A percentile compares a stretch with the other conserved stretches of the same genome.
phyloP scores from a whole-genome alignment of 345 rosid species.

The Lepidium sativum region DNA sequence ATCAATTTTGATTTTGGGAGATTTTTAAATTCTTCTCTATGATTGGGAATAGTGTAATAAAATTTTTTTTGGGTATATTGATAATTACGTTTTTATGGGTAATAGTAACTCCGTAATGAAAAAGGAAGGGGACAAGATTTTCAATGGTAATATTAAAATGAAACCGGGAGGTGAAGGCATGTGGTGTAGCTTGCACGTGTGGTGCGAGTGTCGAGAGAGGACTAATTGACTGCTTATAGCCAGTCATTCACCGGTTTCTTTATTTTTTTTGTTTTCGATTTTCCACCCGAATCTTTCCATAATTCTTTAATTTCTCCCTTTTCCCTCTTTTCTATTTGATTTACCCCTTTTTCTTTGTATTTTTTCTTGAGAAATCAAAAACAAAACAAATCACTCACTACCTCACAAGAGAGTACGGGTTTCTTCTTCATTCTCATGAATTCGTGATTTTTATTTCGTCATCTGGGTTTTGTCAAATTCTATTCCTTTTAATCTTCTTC shows the following conservation, averaged over 20 bases:
- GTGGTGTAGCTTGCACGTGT: conserved; percentile 31
- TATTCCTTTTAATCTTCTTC: conserved; percentile 16
- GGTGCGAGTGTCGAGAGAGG: conserved; percentile 21
- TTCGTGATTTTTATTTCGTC: conserved; percentile 11
- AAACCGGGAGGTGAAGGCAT: conserved; percentile 17
- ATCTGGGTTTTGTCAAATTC: conserved; percentile 22
- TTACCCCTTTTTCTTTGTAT: background rate
- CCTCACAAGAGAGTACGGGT: conserved; percentile 5
- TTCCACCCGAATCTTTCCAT: conserved; percentile 19
- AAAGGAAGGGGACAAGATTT: conserved; percentile 4
- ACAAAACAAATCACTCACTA: conserved; percentile 24
- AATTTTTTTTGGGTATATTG: background rate
- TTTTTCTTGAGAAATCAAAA: background rate
- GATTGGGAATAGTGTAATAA: background rate
- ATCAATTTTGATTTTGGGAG: too few species aligned
- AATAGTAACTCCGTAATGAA: background rate
- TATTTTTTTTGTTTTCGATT: conserved; percentile 8
- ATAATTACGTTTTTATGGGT: background rate
- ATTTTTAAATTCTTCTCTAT: too few species aligned
- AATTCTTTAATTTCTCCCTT: background rate
- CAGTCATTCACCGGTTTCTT: conserved; percentile 3
- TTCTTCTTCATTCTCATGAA: conserved; percentile 24
- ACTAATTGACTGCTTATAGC: conserved; percentile 18
- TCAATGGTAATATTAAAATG: conserved; percentile 4
- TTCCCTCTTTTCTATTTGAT: background rate